Evolutionary conservation across 768 basidiomycete species (phyloP), one percentile per base, ranked within the genome.

Genomic region (Pisolithus marmoratus): DNA sequence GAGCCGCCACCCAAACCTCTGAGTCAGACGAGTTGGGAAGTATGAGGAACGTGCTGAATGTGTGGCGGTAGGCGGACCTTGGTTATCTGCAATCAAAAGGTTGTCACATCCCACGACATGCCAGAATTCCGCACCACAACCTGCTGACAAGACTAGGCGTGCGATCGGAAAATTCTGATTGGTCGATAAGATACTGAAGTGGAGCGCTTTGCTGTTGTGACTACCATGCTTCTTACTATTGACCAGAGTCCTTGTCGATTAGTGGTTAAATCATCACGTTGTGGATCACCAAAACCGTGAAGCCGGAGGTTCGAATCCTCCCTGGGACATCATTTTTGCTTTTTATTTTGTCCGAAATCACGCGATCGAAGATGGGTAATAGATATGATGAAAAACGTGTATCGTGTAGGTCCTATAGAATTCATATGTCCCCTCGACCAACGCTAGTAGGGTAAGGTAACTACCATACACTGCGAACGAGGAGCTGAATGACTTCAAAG

Each of bases 231-330:
- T 8, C 26, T 27, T 27, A 27, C 5, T 27, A 27, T 5, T 27
- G 26, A 27, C 5, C 8, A 3, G 26, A 27, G 70, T 72, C 70
- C 70, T 63, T 66, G 68, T 72, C 69, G 70, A 72, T 71, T 70
- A 72, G 71, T 72, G 70, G 70, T 72, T 70, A 72, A 68, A 72
- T 72, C 70, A 67, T 70, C 67, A 68, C 67, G 66, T 72, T 70
- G 71, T 72, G 71, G 71, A 26, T 6, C 34, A 29, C 1, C 54
- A 59, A 60, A 59, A 58, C 70, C 65, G 71, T 66, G 70, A 67
- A 68, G 68, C 63, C 72, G 68, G 61, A 65, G 56, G 71, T 70
- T 72, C 71, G 72, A 73, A 62, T 73, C 72, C 70, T 61, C 55
- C 60, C 60, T 58, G 58, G 63, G 63, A 61, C 63, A 65, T 14